Evolutionary conservation across 192 early-diverging fungal species (phyloP).

Genomic region (Coemansia guatemalensis): DNA sequence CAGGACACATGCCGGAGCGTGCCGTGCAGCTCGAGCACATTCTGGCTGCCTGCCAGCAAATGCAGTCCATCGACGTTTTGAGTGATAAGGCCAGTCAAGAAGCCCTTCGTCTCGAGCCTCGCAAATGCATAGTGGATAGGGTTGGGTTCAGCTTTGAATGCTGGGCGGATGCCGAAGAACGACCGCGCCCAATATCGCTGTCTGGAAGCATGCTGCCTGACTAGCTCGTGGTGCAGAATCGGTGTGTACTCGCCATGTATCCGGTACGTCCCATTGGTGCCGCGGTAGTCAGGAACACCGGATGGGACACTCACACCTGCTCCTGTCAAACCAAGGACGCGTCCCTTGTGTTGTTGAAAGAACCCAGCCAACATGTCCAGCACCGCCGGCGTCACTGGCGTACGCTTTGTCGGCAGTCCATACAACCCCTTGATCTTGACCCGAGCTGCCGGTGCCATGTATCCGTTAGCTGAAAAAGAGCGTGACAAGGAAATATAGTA

Average conservation of each 20-base stretch:
- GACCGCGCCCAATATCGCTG: slow-evolving; percentile 93
- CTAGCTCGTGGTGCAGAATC: slow-evolving; percentile 78
- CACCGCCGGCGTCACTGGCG: slow-evolving; percentile 24
- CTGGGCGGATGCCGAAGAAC: slow-evolving; percentile 76
- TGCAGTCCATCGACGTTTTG: slow-evolving; percentile 94
- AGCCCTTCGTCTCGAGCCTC: slow-evolving; percentile 48
- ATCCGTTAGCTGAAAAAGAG: background rate
- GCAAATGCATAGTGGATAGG: slow-evolving; percentile 64
- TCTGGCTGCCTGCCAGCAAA: slow-evolving; percentile 55
- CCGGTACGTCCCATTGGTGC: slow-evolving; percentile 68
- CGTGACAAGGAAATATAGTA: background rate
- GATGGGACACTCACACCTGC: slow-evolving; percentile 64
- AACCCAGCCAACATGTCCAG: slow-evolving; percentile 19
- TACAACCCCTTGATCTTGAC: slow-evolving; percentile 46
- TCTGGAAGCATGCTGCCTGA: slow-evolving; percentile 57
- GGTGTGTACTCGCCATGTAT: slow-evolving; percentile 77
- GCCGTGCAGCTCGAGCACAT: slow-evolving; percentile 86
- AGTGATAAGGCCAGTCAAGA: slow-evolving; percentile 68
- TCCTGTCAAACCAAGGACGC: slow-evolving; percentile 42
- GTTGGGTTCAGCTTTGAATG: slow-evolving; percentile 72
- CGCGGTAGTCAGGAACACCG: slow-evolving; percentile 85
- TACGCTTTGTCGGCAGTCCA: slow-evolving; percentile 28
- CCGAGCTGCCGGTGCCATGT: slow-evolving; percentile 20
- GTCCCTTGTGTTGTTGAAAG: slow-evolving; percentile 31
- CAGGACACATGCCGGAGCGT: slow-evolving; percentile 74